Evolutionary conservation across 2,329 filamentous ascomycete species (phyloP).

Genomic region (Endoconidiophora polonica): DNA sequence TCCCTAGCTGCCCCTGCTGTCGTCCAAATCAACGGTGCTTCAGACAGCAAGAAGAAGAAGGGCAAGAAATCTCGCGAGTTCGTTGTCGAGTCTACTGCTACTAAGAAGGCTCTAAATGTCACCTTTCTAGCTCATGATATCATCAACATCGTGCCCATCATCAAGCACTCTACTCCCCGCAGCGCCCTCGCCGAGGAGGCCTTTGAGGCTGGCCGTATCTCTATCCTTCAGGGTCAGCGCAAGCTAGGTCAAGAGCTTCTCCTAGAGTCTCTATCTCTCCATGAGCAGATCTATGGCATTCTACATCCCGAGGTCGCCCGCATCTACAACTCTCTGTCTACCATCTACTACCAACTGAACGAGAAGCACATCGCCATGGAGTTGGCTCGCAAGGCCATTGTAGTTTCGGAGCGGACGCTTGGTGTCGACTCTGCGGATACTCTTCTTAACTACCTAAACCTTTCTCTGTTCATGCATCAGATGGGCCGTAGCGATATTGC

Average conservation of each 20-base stretch:
- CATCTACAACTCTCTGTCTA: conserved; percentile 86
- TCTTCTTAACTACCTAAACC: conserved; percentile 85
- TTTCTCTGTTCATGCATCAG: conserved; percentile 85
- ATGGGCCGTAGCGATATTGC: conserved; percentile 77
- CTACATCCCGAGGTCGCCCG: conserved; percentile 91
- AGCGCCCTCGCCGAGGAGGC: conserved; percentile 89
- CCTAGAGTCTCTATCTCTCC: conserved; percentile 84
- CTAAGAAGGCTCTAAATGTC: conserved; percentile 32
- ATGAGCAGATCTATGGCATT: conserved; percentile 97
- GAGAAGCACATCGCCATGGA: conserved; percentile 94
- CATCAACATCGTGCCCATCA: conserved; percentile 78
- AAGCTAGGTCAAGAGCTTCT: conserved; percentile 91
- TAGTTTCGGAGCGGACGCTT: conserved; percentile 85
- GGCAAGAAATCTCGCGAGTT: conserved; percentile 40
- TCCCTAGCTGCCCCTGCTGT: conserved; percentile 19
- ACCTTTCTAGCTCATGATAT: conserved; percentile 70
- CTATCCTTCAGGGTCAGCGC: conserved; percentile 86
- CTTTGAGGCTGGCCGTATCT: conserved; percentile 86
- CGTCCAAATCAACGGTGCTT: conserved; percentile 23
- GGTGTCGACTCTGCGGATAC: conserved; percentile 91
- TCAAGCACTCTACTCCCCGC: conserved; percentile 87
- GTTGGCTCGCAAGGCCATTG: conserved; percentile 87
- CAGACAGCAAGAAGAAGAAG: conserved; percentile 28
- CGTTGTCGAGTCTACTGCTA: conserved; percentile 30
- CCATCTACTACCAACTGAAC: conserved; percentile 93